Conservation (phyloP, 192 early-diverging fungal species). For the Kappamyces sp. region DNA sequence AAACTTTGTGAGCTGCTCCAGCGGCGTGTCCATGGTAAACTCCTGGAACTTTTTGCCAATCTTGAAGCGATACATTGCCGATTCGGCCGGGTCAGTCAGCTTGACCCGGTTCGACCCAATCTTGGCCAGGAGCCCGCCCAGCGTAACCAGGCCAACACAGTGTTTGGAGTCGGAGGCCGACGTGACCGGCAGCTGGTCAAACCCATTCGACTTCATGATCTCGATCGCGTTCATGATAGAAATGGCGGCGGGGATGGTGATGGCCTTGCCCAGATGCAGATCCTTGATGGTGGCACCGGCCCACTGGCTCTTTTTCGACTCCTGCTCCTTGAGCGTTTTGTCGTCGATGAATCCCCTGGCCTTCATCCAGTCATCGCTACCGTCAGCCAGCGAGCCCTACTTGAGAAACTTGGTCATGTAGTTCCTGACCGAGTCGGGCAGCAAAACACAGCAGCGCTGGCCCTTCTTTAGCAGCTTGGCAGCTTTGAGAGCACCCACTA, state of each 20-base stretch:
- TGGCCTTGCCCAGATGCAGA: constrained; percentile 75
- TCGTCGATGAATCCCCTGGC: constrained; percentile 82
- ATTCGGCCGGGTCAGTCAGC: constrained; percentile 47
- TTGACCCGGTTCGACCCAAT: constrained; percentile 65
- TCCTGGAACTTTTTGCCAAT: constrained; percentile 71
- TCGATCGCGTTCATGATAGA: constrained; percentile 65
- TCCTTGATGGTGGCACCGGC: constrained; percentile 75
- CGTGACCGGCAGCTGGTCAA: constrained; percentile 94
- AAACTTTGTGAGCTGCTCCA: constrained; percentile 78
- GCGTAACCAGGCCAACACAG: constrained; percentile 80
- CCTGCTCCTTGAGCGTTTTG: constrained; percentile 57
- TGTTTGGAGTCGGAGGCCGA: constrained; percentile 38
- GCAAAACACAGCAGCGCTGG: constrained; percentile 87
- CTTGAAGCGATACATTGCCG: constrained; percentile 77
- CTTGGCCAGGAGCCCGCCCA: constrained; percentile 69
- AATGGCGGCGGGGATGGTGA: constrained; percentile 70
- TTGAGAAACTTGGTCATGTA: constrained; percentile 99
- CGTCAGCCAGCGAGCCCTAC: constrained; percentile 16
- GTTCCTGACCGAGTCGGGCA: constrained; percentile 97
- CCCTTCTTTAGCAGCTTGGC: constrained; percentile 79
- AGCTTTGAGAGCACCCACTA: constrained; percentile 80
- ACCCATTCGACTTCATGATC: constrained; percentile 81
- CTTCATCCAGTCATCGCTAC: constrained; percentile 91
- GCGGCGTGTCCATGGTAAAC: constrained; percentile 77
- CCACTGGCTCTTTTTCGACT: constrained; percentile 63